Evolutionary conservation across 1,284 basidiomycete species (phyloP), one percentile per base, ranked within the genome.

Genomic region (Papiliotrema laurentii): DNA sequence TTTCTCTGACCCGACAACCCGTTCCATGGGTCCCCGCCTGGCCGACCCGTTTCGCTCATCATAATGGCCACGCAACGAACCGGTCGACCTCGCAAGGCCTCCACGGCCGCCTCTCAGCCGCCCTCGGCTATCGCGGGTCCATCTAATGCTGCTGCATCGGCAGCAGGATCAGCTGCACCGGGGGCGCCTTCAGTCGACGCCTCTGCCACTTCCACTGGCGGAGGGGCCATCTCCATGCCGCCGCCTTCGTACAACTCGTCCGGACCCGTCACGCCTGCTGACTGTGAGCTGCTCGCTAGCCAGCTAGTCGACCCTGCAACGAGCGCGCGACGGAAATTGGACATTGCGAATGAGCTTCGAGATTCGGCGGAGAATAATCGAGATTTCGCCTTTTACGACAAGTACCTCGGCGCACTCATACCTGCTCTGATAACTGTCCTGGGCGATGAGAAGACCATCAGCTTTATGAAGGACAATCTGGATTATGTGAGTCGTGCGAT

Each of bases 311-410:
- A 72, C 51, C 50, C 63, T 1, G 30, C n/a, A 25, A 28, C 34
- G 9, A 5, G 27, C 3, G n/a, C 31, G 13, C 26, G 46, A 21
- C 26, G 46, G 14, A 47, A 47, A 24, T 47, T 54, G 10, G 55
- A 59, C 22, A 56, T 60, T 35, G 88, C 88, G 42, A 81, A 79
- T 54, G 90, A 94, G 69, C 81, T 96, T 54, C 80, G 89, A 49
- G 90, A 94, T 69, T 83, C 86, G 70, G 81, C 94, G 56, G 91
- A 96, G 68, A 83, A 83, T 22, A 83, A 86, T 37, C 80, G 86
- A 49, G 89, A 94, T 62, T 78, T 83, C 31, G 90, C 93, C 0
- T 71, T 69, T 60, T 86, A 87, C 35, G 79, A 83, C 38, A 83
- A 84, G 44, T 79, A 79, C 55, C 74, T 79, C 27, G 75, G 72